phyloP scores from a whole-genome alignment of 139 green algal species.

The Eudorina sp. region DNA sequence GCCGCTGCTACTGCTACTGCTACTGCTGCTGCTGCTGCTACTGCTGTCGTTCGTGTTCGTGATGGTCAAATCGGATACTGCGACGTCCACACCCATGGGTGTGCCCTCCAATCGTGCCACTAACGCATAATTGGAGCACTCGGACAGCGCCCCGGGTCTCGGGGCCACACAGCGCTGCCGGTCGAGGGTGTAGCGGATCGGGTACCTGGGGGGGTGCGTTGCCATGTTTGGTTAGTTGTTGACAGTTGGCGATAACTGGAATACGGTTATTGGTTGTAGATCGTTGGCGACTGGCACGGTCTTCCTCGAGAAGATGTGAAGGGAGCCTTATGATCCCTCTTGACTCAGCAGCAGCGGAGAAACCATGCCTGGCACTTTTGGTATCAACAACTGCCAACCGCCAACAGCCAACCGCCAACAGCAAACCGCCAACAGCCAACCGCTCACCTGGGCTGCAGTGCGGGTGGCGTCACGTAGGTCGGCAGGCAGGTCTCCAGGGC shows the following conservation, averaged over 20 bases:
- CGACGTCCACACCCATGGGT: background rate
- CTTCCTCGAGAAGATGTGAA: no score
- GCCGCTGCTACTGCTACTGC: background rate
- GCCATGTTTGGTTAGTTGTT: no score
- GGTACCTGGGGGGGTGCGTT: slow-evolving; percentile 12
- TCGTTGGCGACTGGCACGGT: no score
- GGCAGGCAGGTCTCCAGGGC: slow-evolving; percentile 3
- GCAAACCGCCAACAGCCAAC: no score
- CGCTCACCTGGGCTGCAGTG: slow-evolving; percentile 49
- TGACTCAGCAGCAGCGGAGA: no score
- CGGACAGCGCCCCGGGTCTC: slow-evolving; percentile 34
- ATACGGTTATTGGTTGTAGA: no score
- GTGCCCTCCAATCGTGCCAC: background rate
- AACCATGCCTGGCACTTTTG: no score
- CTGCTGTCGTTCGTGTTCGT: background rate
- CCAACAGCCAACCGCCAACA: no score
- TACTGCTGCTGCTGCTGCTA: background rate
- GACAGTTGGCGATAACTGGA: no score
- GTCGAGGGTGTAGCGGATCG: slow-evolving; percentile 56
- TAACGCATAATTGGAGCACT: slow-evolving; percentile 42
- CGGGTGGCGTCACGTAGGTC: slow-evolving; percentile 6
- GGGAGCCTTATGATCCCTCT: no score
- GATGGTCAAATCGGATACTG: no score
- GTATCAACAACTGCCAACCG: no score
- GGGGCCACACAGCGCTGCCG: slow-evolving; percentile 47